These are phyloP conservation scores for Collybiopsis confluens DNA, from an alignment of 768 basidiomycete species.

Conservation along the genomic window DNA sequence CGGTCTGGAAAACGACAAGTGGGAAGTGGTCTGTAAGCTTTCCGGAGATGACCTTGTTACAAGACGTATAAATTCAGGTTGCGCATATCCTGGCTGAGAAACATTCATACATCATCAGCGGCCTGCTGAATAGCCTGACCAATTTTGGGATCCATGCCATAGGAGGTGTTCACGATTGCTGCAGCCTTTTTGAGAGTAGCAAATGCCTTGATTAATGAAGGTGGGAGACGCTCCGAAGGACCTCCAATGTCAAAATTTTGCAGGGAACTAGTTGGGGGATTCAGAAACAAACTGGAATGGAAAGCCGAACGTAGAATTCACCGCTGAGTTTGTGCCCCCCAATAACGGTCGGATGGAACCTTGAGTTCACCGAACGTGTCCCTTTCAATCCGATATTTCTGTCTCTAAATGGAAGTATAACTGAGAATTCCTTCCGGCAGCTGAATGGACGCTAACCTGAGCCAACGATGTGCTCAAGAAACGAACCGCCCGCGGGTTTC, in stretches of 20 bases:
- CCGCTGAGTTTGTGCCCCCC: slow-evolving; percentile 99
- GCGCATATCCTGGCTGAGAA: background rate
- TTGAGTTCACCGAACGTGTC: slow-evolving; percentile 96
- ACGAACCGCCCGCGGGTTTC: slow-evolving; percentile 4
- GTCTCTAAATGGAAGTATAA: slow-evolving; percentile 24
- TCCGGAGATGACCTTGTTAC: slow-evolving; percentile 89
- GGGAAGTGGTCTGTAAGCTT: slow-evolving; percentile 96
- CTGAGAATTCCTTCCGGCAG: background rate
- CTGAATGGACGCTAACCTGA: background rate
- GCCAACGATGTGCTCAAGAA: background rate
- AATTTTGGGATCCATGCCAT: slow-evolving; percentile 87
- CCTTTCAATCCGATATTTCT: slow-evolving; percentile 71
- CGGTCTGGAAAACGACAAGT: slow-evolving; percentile 98
- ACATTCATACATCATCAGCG: slow-evolving; percentile 76
- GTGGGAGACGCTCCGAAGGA: slow-evolving; percentile 86
- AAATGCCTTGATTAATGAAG: slow-evolving; percentile 96
- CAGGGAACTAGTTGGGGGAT: slow-evolving; percentile 54
- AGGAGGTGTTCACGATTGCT: slow-evolving; percentile 79
- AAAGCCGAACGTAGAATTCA: slow-evolving; percentile 25
- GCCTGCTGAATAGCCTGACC: slow-evolving; percentile 88
- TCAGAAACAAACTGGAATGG: background rate
- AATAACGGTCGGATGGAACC: slow-evolving; percentile 86
- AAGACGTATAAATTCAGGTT: background rate
- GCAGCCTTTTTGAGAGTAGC: slow-evolving; percentile 98
- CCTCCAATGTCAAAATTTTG: slow-evolving; percentile 99